phyloP scores from a whole-genome alignment of 73 alveolate genomes.

The Paramecium caudatum region DNA sequence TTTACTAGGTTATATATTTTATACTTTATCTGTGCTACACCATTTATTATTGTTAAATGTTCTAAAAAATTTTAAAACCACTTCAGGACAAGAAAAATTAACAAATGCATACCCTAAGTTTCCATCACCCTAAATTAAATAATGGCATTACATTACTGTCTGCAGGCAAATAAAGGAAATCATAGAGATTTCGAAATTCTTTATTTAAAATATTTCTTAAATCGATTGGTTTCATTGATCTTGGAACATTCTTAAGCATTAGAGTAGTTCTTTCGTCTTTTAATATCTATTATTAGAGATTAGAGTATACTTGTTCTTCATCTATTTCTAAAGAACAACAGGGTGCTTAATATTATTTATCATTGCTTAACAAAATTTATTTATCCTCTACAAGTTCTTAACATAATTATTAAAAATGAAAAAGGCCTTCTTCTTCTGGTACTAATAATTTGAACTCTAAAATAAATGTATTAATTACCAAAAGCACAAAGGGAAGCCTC shows the following conservation, averaged over 20 bases:
- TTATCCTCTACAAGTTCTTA: constrained; percentile 22
- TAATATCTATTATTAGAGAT: not conserved
- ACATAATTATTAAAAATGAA: constrained; percentile 19
- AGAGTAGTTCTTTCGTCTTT: constrained; percentile 60
- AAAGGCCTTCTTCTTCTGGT: constrained; percentile 49
- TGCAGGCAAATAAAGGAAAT: constrained; percentile 30
- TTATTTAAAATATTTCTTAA: constrained; percentile 46
- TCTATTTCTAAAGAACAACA: constrained; percentile 16
- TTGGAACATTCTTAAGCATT: constrained; percentile 61
- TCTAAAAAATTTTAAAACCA: constrained; percentile 37
- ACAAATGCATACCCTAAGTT: constrained; percentile 67
- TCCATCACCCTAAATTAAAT: not conserved
- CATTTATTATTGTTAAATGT: constrained; percentile 50
- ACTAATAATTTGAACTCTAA: constrained; percentile 60
- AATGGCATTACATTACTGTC: constrained; percentile 8
- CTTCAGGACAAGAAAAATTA: not conserved
- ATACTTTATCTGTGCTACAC: constrained; percentile 36
- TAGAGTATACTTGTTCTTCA: constrained; percentile 22
- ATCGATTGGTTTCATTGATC: constrained; percentile 29
- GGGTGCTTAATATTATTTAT: not conserved
- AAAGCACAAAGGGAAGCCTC: constrained; percentile 63
- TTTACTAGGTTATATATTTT: not conserved
- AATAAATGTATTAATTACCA: constrained; percentile 11
- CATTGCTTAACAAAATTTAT: constrained; percentile 16
- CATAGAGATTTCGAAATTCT: constrained; percentile 30